phyloP scores from a whole-genome alignment of 2,329 filamentous ascomycete species.

The Epichloe uncinata region DNA sequence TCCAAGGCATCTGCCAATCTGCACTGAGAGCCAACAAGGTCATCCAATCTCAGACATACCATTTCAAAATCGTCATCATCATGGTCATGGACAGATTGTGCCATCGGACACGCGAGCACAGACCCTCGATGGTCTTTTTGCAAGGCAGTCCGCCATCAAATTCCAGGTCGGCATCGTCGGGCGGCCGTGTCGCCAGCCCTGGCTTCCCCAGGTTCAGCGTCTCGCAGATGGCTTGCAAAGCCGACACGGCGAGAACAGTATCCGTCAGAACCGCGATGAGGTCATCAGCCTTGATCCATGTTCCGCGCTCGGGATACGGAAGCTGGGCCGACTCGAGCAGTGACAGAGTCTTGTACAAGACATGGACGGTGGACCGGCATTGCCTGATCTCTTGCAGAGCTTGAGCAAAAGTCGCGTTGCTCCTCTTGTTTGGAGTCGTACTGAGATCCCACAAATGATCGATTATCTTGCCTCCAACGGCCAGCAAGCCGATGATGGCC shows the following conservation, averaged over 20 bases:
- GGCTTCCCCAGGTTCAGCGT: slow-evolving; percentile 5
- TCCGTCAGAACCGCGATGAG: slow-evolving; percentile 23
- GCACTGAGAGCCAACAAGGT: too few relatives aligned
- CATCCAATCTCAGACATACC: slow-evolving; percentile 13
- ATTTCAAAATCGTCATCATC: slow-evolving; percentile 27
- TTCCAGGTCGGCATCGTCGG: neutral
- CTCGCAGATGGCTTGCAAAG: slow-evolving; percentile 18
- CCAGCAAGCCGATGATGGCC: slow-evolving; percentile 24
- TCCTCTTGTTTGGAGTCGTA: slow-evolving; percentile 13
- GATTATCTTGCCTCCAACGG: slow-evolving; percentile 21
- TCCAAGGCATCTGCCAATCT: neutral
- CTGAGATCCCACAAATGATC: slow-evolving; percentile 23
- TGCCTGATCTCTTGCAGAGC: slow-evolving; percentile 24
- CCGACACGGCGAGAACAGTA: slow-evolving; percentile 21
- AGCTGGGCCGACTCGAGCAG: slow-evolving; percentile 20
- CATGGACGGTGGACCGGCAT: slow-evolving; percentile 23
- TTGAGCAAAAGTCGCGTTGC: slow-evolving; percentile 16
- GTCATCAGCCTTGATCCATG: slow-evolving; percentile 23
- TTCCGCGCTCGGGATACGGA: slow-evolving; percentile 21
- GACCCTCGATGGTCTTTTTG: slow-evolving; percentile 15
- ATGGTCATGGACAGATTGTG: slow-evolving; percentile 25
- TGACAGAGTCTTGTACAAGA: slow-evolving; percentile 22
- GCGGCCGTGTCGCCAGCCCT: slow-evolving; percentile 2
- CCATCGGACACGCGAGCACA: slow-evolving; percentile 22
- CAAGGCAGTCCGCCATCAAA: slow-evolving; percentile 4